Conservation (phyloP, 2,329 filamentous ascomycete genomes). For the Aulographum hederae region DNA sequence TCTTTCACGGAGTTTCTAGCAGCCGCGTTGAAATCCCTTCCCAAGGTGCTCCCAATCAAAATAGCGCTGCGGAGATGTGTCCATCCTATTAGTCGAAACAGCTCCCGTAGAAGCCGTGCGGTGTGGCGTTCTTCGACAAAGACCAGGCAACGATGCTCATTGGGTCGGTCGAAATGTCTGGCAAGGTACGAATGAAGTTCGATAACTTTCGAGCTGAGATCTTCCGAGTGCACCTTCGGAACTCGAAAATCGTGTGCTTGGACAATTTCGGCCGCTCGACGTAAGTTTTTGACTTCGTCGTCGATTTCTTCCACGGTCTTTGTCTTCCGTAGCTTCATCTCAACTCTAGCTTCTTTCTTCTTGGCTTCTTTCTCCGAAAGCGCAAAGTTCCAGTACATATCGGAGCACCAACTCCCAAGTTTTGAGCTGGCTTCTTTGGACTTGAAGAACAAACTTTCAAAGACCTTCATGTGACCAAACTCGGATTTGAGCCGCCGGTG, state of each 20-base stretch:
- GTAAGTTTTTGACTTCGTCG: constrained; percentile 35
- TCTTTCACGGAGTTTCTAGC: constrained; percentile 38
- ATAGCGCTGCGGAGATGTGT: constrained; percentile 40
- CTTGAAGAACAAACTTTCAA: constrained; percentile 41
- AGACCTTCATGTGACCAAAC: constrained; percentile 31
- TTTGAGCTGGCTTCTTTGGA: constrained; percentile 41
- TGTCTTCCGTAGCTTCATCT: constrained; percentile 15
- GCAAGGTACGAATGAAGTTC: constrained; percentile 41
- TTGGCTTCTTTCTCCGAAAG: constrained; percentile 43
- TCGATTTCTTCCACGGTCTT: constrained; percentile 19
- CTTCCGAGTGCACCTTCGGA: constrained; percentile 16
- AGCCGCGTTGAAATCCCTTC: background rate
- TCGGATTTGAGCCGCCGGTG: constrained; percentile 35
- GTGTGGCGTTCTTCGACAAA: constrained; percentile 71
- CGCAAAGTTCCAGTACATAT: constrained; percentile 59
- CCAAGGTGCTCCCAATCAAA: constrained; percentile 40
- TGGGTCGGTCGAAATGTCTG: constrained; percentile 40
- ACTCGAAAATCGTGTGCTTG: constrained; percentile 29
- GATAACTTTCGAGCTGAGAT: constrained; percentile 57
- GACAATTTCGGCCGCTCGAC: constrained; percentile 38
- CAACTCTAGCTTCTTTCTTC: constrained; percentile 41
- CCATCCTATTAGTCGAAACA: constrained; percentile 43
- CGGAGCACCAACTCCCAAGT: constrained; percentile 70
- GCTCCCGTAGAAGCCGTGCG: constrained; percentile 50
- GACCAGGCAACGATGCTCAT: constrained; percentile 57